These are phyloP conservation scores for Neurospora pannonica DNA, from an alignment of 495 filamentous ascomycete species.

Conservation along the genomic window DNA sequence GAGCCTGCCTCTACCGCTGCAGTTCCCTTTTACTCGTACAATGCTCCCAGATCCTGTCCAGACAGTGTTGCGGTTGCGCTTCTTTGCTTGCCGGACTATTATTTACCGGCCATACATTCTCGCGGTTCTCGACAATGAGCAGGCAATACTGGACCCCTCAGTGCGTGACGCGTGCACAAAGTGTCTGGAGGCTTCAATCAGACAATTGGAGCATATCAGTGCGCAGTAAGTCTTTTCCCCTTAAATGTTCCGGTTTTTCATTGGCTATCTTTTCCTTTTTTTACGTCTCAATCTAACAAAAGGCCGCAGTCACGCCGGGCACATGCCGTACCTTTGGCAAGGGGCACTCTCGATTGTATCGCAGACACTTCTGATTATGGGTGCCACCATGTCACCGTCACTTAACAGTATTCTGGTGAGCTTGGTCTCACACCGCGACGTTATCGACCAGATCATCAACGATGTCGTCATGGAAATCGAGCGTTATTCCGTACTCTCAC, in stretches of 20 bases:
- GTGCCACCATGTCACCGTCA: constrained; percentile 70
- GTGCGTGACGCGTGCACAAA: constrained; percentile 71
- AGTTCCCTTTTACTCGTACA: constrained; percentile 59
- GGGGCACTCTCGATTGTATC: constrained; percentile 74
- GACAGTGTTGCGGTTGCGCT: constrained; percentile 67
- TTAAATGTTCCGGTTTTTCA: constrained; percentile 1
- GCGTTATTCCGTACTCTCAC: constrained; percentile 62
- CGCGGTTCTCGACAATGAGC: constrained; percentile 69
- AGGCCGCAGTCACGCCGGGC: constrained; percentile 59
- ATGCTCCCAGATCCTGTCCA: constrained; percentile 64
- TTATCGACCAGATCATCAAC: constrained; percentile 65
- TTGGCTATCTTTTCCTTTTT: constrained; percentile 12
- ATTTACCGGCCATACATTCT: constrained; percentile 78
- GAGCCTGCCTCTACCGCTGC: constrained; percentile 58
- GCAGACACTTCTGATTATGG: constrained; percentile 73
- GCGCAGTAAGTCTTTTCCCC: constrained; percentile 51
- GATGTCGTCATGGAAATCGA: constrained; percentile 65
- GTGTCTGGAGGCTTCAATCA: constrained; percentile 71
- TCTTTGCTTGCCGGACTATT: constrained; percentile 76
- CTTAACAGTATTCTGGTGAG: constrained; percentile 59
- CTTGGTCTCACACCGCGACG: constrained; percentile 40
- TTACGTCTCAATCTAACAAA: constrained; percentile 30
- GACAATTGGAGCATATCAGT: constrained; percentile 69
- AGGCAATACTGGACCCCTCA: constrained; percentile 53
- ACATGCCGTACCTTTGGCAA: constrained; percentile 83